Base-by-base conservation (phyloP, 371 early-diverging fungal genomes). In the Mortierella sp. region DNA sequence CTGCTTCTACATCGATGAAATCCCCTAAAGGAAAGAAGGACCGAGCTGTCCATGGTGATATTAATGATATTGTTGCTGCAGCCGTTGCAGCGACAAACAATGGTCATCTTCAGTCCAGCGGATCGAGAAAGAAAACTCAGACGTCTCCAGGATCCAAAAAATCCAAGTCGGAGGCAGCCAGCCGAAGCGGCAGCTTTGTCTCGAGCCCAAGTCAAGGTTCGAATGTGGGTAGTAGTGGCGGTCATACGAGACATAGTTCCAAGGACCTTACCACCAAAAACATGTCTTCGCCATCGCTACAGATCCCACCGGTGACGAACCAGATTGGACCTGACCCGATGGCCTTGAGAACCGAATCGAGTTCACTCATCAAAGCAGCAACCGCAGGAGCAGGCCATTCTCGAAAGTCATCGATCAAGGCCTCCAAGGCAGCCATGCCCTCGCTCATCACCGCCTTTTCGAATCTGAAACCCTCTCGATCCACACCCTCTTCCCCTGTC, bases 391-490 rank as follows among this genome's bases (percentile, higher is more conserved):
- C 37, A 25, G 47, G 18, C 9, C 60, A 26, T 2, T 1, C 67
- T 1, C 53, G 71, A 57, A 77, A 77, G 26, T 66, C 79, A 7
- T 72, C 79, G 18, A 77, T 77, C 66, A 72, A 72, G 52, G 44
- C 72, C 4, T 72, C 79, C 26, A 77, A 77, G 64, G 65, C 79
- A 7, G 53, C 79, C 4, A 77, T 77, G 79, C 79, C 79, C 11
- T 77, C 72, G 18, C 45, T 77, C 25, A 77, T 77, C 72, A 77
- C 72, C 0, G 79, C 79, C 3, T 77, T 77, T 48, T 72, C 79
- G 21, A 56, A 72, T 9, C 68, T 71, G 51, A 77, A 77, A 18
- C 70, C 79, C 7, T 72, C 79, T 0, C 72, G 50, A 28, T 77
- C 79, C 2, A 60, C 66, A 16, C 72, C 79, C 4, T 72, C 72